A percentile compares a stretch with the other conserved stretches of the same genome.
These are phyloP conservation scores for Ophiostoma pallidulum DNA, from an alignment of 2,329 filamentous ascomycete genomes.

Conservation along the genomic window DNA sequence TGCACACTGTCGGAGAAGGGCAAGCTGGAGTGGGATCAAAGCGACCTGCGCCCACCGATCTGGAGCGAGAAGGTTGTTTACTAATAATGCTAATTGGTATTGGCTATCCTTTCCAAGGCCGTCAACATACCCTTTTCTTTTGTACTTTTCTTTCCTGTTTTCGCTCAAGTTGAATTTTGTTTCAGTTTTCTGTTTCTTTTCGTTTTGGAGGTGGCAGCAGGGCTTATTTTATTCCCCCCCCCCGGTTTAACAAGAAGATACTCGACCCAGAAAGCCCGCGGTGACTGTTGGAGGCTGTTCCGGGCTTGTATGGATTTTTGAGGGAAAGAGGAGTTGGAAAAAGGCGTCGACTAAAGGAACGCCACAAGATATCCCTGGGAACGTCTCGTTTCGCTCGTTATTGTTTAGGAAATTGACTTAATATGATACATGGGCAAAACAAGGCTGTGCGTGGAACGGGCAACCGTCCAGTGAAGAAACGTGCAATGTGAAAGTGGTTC, in stretches of 20 bases:
- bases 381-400: constrained; percentile 9
- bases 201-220: neutral
- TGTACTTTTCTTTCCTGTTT: neutral
- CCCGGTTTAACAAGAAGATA: too few relatives aligned
- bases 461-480: too few relatives aligned
- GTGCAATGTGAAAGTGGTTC: too few relatives aligned
- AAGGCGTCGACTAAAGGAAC: constrained; percentile 1
- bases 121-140: neutral
- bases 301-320: neutral
- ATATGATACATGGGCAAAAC: neutral
- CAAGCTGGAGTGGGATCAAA: constrained; percentile 28
- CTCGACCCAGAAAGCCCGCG: too few relatives aligned
- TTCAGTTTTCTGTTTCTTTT: too few relatives aligned
- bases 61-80: constrained; percentile 29
- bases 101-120: neutral
- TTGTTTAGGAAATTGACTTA: constrained; percentile 7
- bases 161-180: neutral
- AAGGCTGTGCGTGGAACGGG: too few relatives aligned
- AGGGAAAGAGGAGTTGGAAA: constrained; percentile 6
- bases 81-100: constrained; percentile 14
- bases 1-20: constrained; percentile 63
- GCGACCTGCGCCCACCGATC: constrained; percentile 25
- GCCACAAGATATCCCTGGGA: constrained; percentile 15
- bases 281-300: too few relatives aligned
- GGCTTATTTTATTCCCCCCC: neutral